phyloP scores from a whole-genome alignment of 2,329 filamentous ascomycete genomes.

The Fusarium sp. region DNA sequence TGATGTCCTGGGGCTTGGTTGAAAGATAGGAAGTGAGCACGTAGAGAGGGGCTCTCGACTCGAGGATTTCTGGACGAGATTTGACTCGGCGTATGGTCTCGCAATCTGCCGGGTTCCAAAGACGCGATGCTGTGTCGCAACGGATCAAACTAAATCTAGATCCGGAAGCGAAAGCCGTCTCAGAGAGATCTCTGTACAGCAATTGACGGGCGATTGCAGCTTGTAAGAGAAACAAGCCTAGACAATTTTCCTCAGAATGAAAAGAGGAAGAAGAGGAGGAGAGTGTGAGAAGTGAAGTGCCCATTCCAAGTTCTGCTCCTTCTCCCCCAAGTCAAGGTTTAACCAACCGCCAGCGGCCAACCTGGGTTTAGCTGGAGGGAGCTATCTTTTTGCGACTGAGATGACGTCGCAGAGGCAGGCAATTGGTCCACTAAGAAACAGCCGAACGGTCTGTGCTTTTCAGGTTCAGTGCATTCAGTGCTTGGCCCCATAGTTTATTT shows the following conservation, averaged over 20 bases:
- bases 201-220: slow-evolving; percentile 41
- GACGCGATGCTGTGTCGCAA: slow-evolving; percentile 33
- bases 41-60: neutral
- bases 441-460: slow-evolving; percentile 27
- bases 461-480: slow-evolving; percentile 4
- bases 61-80: slow-evolving; percentile 2
- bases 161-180: slow-evolving; percentile 37
- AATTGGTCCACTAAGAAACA: slow-evolving; percentile 34
- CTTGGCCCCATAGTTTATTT: slow-evolving; percentile 29
- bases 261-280: slow-evolving; percentile 1
- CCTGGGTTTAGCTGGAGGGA: slow-evolving; percentile 30
- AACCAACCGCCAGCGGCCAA: slow-evolving; percentile 10
- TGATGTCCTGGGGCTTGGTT: neutral
- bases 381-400: slow-evolving; percentile 25
- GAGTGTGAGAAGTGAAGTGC: slow-evolving; percentile 5
- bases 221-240: slow-evolving; percentile 20
- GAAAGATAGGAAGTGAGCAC: neutral
- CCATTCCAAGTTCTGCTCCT: slow-evolving; percentile 27
- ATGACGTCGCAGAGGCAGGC: slow-evolving; percentile 36
- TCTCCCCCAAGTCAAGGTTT: slow-evolving; percentile 30
- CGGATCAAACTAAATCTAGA: slow-evolving; percentile 24
- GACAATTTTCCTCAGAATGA: slow-evolving; percentile 3
- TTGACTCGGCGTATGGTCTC: slow-evolving; percentile 14
- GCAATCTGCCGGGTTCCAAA: slow-evolving; percentile 18
- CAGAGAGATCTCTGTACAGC: slow-evolving; percentile 32